Evolutionary conservation across 768 basidiomycete species (phyloP).

Genomic region (Calocera viscosa): DNA sequence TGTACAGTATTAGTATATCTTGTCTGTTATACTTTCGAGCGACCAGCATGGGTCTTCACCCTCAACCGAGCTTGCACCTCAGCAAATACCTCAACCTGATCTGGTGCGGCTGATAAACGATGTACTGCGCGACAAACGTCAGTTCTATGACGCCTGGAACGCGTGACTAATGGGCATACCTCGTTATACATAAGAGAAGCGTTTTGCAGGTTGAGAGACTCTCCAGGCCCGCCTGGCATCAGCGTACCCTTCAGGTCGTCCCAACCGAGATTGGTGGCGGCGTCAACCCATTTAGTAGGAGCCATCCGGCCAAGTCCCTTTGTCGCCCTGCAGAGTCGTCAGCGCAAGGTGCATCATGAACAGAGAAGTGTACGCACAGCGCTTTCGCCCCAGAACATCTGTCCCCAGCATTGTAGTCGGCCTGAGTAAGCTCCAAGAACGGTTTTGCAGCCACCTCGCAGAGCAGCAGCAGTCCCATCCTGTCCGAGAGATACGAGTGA

Average conservation of each 20-base stretch:
- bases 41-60: no score
- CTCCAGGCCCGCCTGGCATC: constrained; percentile 46
- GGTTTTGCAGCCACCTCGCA: constrained; percentile 51
- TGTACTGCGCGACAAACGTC: constrained; percentile 33
- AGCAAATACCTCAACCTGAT: constrained; percentile 46
- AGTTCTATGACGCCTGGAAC: neutral
- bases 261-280: constrained; percentile 38
- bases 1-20: no score
- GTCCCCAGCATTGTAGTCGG: constrained; percentile 40
- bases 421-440: constrained; percentile 36
- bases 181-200: constrained; percentile 43
- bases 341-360: neutral
- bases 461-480: constrained; percentile 43
- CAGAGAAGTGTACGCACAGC: constrained; percentile 26
- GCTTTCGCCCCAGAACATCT: constrained; percentile 34
- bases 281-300: constrained; percentile 48
- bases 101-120: constrained; percentile 47
- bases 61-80: constrained; percentile 39
- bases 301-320: constrained; percentile 44
- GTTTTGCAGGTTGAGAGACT: constrained; percentile 25
- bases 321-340: constrained; percentile 32
- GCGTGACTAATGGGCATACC: constrained; percentile 27
- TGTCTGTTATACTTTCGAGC: no score
- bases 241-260: constrained; percentile 40
- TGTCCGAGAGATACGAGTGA: constrained; percentile 37